Percentiles rank a stretch among this genome's conserved stretches.
These are phyloP conservation scores for Monosporascus sp. DNA, from an alignment of 2,329 filamentous ascomycete species.

Conservation along the genomic window DNA sequence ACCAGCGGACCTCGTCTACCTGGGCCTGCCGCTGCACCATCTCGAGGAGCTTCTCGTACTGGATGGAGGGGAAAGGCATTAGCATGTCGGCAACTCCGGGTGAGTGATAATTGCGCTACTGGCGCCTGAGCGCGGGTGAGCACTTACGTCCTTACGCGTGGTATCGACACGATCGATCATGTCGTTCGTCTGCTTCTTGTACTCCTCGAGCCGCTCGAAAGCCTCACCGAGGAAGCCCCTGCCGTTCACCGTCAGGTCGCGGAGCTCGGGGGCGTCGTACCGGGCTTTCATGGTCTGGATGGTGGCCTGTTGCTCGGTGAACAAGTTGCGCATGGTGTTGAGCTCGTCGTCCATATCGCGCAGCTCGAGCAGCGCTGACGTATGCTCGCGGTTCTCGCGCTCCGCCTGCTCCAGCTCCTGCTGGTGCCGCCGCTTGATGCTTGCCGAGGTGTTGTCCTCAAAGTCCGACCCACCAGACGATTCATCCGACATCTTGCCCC, in stretches of 20 bases:
- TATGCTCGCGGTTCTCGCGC: conserved; percentile 56
- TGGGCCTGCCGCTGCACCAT: conserved; percentile 64
- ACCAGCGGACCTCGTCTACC: conserved; percentile 60
- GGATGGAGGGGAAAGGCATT: background rate
- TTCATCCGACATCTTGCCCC: conserved; percentile 35
- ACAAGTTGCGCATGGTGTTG: conserved; percentile 49
- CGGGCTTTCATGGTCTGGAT: conserved; percentile 43
- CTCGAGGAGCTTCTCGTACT: conserved; percentile 61
- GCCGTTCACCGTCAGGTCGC: conserved; percentile 38
- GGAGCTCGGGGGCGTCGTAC: conserved; percentile 37
- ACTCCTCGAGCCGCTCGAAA: conserved; percentile 47
- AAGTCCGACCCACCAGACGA: conserved; percentile 31
- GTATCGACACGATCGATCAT: conserved; percentile 54
- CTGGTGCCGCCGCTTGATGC: conserved; percentile 39
- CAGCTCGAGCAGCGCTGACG: conserved; percentile 57
- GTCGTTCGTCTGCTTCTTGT: conserved; percentile 46
- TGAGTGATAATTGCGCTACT: conserved; percentile 28
- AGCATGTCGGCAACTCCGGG: background rate
- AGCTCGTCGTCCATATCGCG: conserved; percentile 62
- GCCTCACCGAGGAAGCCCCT: conserved; percentile 48
- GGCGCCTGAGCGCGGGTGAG: background rate
- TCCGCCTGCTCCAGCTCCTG: conserved; percentile 40
- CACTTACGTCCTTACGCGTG: conserved; percentile 50
- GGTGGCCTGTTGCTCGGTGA: conserved; percentile 50
- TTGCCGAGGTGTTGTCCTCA: conserved; percentile 33